Conservation (phyloP, 1,284 basidiomycete genomes). For the Apiotrichum mycotoxinovorans region DNA sequence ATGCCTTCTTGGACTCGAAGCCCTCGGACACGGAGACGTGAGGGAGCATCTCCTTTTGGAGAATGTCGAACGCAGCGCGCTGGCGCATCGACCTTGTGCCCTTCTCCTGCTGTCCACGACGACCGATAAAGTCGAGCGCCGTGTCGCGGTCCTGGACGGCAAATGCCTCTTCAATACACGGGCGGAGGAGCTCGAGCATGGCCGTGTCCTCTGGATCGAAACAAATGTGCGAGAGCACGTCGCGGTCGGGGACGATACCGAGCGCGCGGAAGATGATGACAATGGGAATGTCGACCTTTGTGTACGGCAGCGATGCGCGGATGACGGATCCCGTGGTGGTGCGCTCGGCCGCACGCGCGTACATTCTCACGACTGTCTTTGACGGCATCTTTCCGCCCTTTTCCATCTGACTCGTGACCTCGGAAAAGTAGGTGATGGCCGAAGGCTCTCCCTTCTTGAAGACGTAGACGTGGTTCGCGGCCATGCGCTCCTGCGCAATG, state of each 20-base stretch:
- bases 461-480: slow-evolving; percentile 98
- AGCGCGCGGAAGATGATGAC: slow-evolving; percentile 98
- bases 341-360: slow-evolving; percentile 62
- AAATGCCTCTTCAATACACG: slow-evolving; percentile 97
- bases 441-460: slow-evolving; percentile 98
- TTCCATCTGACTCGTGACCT: slow-evolving; percentile 96
- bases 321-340: slow-evolving; percentile 76
- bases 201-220: slow-evolving; percentile 95
- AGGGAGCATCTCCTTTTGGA: slow-evolving; percentile 98
- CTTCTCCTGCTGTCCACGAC: slow-evolving; percentile 92
- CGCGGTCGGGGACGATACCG: slow-evolving; percentile 95
- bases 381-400: slow-evolving; percentile 98
- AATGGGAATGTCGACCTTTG: slow-evolving; percentile 96
- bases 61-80: slow-evolving; percentile 93
- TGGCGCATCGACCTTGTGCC: slow-evolving; percentile 88
- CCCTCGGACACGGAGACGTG: slow-evolving; percentile 96
- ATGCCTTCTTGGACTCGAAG: slow-evolving; percentile 96
- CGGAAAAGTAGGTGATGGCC: slow-evolving; percentile 91
- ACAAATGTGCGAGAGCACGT: slow-evolving; percentile 97
- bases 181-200: slow-evolving; percentile 97
- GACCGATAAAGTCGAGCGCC: slow-evolving; percentile 96
- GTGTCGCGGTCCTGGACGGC: slow-evolving; percentile 92
- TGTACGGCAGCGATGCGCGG: slow-evolving; percentile 96
- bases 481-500: slow-evolving; percentile 99
- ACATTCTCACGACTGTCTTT: slow-evolving; percentile 98